Base-by-base conservation (phyloP, 192 early-diverging fungal species). In the Podila minutissima region DNA sequence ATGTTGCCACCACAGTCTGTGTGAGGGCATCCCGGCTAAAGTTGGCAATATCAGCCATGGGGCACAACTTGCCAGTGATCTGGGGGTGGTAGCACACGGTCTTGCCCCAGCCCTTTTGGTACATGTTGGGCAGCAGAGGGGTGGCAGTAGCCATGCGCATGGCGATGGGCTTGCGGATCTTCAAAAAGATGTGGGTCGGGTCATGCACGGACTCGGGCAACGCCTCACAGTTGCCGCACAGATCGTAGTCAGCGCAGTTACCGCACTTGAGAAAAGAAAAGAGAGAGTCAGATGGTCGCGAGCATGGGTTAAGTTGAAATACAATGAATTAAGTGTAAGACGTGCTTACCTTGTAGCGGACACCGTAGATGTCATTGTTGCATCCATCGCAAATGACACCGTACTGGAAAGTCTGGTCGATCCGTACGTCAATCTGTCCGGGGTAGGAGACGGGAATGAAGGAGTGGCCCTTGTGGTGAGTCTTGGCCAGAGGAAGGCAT, bases 191-290 rank as follows among this genome's bases (percentile, higher is more conserved):
- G 71, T 89, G 88, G 12, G 57, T 74, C 5, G 59, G 37, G 59
- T 88, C 81, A 64, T 89, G 88, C 7, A 83, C 72, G 7, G 72
- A 70, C 4, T 75, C 35, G 15, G 86, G 82, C 8, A 75, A 62
- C 0, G 83, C 74, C 69, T 86, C 84, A 46, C 92, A 93, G 68
- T 88, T 88, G 57, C 82, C 85, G 64, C 92, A 93, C 22, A 89
- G 68, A 75, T 93, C 92, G 79, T 88, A 92, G 41, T 91, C 83
- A 26, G 69, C 33, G 62, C 92, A 93, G 59, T 88, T 84, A n/a
- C 83, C 85, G 58, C 88, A 89, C 88, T 89, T 64, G 37, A 26
- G 24, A 58, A 67, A n/a, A 5, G 10, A 19, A 33, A n/a, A 57
- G 15, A 66, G 19, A 15, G 28, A 26, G 20, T 63, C 33, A 48